Percentiles rank a stretch among this genome's conserved stretches.
Evolutionary conservation across 257 asterid genomes (phyloP).

Genomic region (Hygrophila difformis): DNA sequence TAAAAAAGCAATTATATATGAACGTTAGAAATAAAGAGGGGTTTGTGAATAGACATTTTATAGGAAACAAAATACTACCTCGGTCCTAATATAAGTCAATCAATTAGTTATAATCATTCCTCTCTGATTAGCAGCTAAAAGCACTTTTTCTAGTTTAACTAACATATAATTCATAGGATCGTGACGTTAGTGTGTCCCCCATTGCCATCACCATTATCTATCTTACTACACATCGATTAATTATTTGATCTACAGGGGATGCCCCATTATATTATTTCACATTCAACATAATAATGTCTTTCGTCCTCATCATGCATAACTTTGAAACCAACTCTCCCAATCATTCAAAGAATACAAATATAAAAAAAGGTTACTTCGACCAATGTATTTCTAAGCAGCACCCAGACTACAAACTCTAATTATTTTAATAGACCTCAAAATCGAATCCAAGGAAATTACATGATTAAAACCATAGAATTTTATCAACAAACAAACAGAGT

Average conservation of each 20-base stretch:
- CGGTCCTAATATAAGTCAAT: constrained; percentile 3
- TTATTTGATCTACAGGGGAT: neutral
- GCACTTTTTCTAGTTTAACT: constrained; percentile 1
- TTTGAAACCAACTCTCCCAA: neutral
- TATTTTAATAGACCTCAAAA: too few relatives aligned
- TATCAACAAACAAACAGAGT: too few relatives aligned
- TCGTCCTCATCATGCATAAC: neutral
- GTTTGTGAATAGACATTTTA: too few relatives aligned
- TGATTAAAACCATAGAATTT: too few relatives aligned
- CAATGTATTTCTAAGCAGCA: too few relatives aligned
- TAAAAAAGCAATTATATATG: too few relatives aligned
- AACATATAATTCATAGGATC: constrained; percentile 11
- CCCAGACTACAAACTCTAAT: too few relatives aligned
- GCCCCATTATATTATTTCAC: neutral
- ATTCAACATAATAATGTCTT: neutral
- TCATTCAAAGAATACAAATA: too few relatives aligned
- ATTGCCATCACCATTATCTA: neutral
- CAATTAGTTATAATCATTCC: constrained; percentile 9
- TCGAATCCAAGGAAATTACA: too few relatives aligned
- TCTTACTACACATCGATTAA: neutral
- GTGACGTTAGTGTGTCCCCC: constrained; percentile 12
- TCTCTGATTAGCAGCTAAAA: constrained; percentile 13
- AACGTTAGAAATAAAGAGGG: too few relatives aligned
- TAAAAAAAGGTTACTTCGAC: too few relatives aligned
- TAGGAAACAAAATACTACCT: too few relatives aligned